phyloP scores from a whole-genome alignment of 148 eudicot species.

The Agrostemma githago region DNA sequence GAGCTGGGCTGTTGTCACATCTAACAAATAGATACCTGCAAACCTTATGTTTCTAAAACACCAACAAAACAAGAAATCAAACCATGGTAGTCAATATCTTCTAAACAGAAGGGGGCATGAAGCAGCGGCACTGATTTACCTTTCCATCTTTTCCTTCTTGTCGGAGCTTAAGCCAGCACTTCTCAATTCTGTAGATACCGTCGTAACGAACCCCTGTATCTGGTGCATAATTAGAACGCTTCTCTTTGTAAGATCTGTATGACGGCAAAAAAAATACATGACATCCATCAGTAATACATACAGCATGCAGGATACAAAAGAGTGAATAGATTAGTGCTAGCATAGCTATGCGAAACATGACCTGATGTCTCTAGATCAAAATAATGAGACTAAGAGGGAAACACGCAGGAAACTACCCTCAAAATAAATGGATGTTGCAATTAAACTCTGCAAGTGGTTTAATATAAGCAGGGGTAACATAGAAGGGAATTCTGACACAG shows the following conservation, averaged over 20 bases:
- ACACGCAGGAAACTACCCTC: too few species aligned
- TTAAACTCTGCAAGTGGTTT: too few species aligned
- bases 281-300: background rate
- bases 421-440: too few species aligned
- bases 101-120: background rate
- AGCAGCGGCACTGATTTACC: background rate
- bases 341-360: too few species aligned
- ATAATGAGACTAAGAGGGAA: too few species aligned
- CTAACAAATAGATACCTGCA: slow-evolving; percentile 85
- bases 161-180: slow-evolving; percentile 74
- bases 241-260: slow-evolving; percentile 66
- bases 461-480: too few species aligned
- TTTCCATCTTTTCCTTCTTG: slow-evolving; percentile 21
- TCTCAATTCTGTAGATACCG: slow-evolving; percentile 78
- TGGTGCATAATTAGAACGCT: slow-evolving; percentile 80
- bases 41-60: slow-evolving; percentile 46
- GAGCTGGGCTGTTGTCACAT: slow-evolving; percentile 95
- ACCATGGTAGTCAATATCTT: background rate
- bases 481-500: too few species aligned
- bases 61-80: slow-evolving; percentile 13
- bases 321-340: background rate
- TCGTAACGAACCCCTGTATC: slow-evolving; percentile 72
- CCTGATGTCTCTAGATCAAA: too few species aligned
- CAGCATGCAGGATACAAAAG: background rate
- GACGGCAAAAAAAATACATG: background rate